phyloP scores from a whole-genome alignment of 768 basidiomycete genomes.

The Lentinula detonsa region DNA sequence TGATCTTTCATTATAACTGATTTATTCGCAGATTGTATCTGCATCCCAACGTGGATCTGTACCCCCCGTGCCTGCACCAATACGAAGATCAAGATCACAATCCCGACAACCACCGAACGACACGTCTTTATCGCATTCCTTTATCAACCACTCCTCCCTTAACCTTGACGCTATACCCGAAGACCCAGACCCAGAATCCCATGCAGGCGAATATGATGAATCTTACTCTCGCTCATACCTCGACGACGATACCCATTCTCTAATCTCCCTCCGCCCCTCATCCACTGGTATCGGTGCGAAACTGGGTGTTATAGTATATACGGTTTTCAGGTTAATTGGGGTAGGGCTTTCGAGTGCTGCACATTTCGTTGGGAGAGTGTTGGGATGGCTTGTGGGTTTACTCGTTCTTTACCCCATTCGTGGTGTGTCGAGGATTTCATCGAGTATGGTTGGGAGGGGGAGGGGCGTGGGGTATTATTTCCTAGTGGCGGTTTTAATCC shows the following conservation, averaged over 20 bases:
- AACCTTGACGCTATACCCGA: conserved; percentile 62
- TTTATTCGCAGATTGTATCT: conserved; percentile 16
- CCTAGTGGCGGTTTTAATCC: conserved; percentile 28
- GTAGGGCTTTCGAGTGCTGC: conserved; percentile 24
- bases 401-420: conserved; percentile 42
- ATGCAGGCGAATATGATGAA: conserved; percentile 11
- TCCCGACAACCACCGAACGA: conserved; percentile 29
- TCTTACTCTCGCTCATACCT: conserved; percentile 13
- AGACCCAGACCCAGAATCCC: conserved; percentile 38
- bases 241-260: conserved; percentile 3
- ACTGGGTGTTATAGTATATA: conserved; percentile 33
- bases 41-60: conserved; percentile 26
- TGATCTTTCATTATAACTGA: conserved; percentile 1
- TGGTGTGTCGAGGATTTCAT: conserved; percentile 25
- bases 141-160: conserved; percentile 37
- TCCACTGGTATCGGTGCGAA: conserved; percentile 29
- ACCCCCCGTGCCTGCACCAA: conserved; percentile 30
- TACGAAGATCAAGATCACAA: conserved; percentile 29
- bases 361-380: conserved; percentile 38
- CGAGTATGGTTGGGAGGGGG: conserved; percentile 14
- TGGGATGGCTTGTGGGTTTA: conserved; percentile 45
- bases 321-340: conserved; percentile 10
- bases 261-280: not conserved
- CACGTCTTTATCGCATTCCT: conserved; percentile 13
- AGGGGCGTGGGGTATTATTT: conserved; percentile 19